Percentiles rank a stretch among this genome's conserved stretches.
Conservation (phyloP, 1,139 yeast species). For the Lodderomyces oxycetoniae region DNA sequence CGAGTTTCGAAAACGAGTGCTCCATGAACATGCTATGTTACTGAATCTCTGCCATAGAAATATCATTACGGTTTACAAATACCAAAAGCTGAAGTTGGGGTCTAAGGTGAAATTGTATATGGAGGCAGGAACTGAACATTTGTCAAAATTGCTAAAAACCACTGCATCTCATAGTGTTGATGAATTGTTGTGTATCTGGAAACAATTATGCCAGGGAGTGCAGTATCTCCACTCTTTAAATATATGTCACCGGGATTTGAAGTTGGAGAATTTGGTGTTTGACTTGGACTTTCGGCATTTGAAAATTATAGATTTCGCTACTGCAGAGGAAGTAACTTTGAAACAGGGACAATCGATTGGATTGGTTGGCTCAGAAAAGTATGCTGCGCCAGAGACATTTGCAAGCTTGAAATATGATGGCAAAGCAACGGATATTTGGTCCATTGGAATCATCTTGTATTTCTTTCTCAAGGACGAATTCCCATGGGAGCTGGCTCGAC, state of each 20-base stretch:
- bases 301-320: slow-evolving; percentile 40
- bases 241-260: slow-evolving; percentile 41
- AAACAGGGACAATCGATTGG: slow-evolving; percentile 29
- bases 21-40: slow-evolving; percentile 34
- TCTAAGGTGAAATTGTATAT: slow-evolving; percentile 21
- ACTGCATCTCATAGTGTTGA: not conserved
- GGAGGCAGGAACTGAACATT: slow-evolving; percentile 30
- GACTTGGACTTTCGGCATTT: slow-evolving; percentile 19
- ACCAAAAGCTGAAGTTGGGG: slow-evolving; percentile 20
- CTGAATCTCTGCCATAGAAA: slow-evolving; percentile 28
- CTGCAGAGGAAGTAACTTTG: slow-evolving; percentile 17
- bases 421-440: slow-evolving; percentile 44
- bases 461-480: slow-evolving; percentile 23
- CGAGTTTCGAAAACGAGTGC: slow-evolving; percentile 21
- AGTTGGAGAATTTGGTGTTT: slow-evolving; percentile 36
- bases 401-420: slow-evolving; percentile 36
- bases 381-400: slow-evolving; percentile 47
- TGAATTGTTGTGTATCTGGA: slow-evolving; percentile 31
- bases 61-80: slow-evolving; percentile 27
- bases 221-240: slow-evolving; percentile 28
- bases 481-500: slow-evolving; percentile 38
- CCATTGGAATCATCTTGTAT: slow-evolving; percentile 41
- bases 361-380: slow-evolving; percentile 45
- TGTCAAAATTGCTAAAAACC: not conserved
- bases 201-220: slow-evolving; percentile 30